Percentiles rank a stretch among this genome's conserved stretches.
Evolutionary conservation across 2,329 filamentous ascomycete species (phyloP).

Genomic region (Neocucurbitaria cava): DNA sequence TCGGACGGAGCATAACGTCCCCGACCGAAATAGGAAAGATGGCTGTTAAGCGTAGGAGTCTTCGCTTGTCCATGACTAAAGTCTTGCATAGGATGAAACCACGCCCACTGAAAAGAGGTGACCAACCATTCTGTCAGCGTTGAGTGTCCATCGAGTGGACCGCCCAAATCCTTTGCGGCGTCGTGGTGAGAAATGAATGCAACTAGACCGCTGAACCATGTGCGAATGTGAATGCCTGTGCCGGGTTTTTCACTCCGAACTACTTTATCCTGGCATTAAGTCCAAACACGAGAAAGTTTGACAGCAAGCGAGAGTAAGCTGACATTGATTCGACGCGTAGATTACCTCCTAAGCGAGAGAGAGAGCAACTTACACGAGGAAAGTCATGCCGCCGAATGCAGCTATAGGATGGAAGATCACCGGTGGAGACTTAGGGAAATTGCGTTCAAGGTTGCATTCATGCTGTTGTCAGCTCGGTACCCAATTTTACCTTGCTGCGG

Average conservation of each 20-base stretch:
- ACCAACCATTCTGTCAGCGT: constrained; percentile 15
- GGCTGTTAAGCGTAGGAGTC: constrained; percentile 10
- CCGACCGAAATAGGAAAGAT: constrained; percentile 22
- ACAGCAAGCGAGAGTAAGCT: constrained; percentile 3
- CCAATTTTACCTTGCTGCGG: not conserved
- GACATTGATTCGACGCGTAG: constrained; percentile 4
- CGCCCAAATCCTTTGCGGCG: constrained; percentile 19
- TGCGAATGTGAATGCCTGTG: constrained; percentile 8
- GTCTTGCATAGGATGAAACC: constrained; percentile 29
- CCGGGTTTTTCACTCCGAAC: constrained; percentile 1
- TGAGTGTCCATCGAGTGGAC: constrained; percentile 7
- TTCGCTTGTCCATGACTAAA: constrained; percentile 18
- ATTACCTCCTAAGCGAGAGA: constrained; percentile 1
- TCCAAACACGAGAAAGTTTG: constrained; percentile 1
- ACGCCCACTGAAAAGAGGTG: constrained; percentile 15
- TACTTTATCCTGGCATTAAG: constrained; percentile 5
- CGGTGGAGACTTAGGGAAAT: constrained; percentile 5
- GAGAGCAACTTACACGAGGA: not conserved
- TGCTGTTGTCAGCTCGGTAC: constrained; percentile 8
- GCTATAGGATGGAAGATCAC: not conserved
- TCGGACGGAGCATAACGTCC: constrained; percentile 25
- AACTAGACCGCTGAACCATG: constrained; percentile 6
- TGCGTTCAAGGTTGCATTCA: constrained; percentile 15
- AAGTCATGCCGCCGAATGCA: constrained; percentile 6
- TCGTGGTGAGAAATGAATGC: constrained; percentile 5